A percentile compares a stretch with the other conserved stretches of the same genome.
These are phyloP conservation scores for Meyerozyma smithsonii DNA, from an alignment of 1,139 yeast genomes.

Conservation along the genomic window DNA sequence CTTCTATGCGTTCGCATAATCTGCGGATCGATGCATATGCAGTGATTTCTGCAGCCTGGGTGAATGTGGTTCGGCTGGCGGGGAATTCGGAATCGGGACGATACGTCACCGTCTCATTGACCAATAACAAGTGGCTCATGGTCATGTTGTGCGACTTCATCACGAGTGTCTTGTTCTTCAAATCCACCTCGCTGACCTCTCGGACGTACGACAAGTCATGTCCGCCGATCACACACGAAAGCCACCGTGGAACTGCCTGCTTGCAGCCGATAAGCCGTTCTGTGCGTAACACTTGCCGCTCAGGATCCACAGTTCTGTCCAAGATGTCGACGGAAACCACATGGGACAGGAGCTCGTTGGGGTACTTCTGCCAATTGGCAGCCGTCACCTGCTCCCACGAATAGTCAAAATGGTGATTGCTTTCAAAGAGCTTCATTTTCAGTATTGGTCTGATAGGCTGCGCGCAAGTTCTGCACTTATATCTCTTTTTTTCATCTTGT, in stretches of 20 bases:
- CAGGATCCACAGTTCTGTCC: slow-evolving; percentile 59
- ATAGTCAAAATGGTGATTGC: slow-evolving; percentile 65
- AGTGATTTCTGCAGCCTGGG: slow-evolving; percentile 82
- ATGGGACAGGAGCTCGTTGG: slow-evolving; percentile 86
- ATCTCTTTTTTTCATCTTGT: slow-evolving; percentile 1
- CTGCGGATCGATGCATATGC: slow-evolving; percentile 71
- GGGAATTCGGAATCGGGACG: slow-evolving; percentile 59
- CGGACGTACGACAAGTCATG: slow-evolving; percentile 74
- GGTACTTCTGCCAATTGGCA: slow-evolving; percentile 96
- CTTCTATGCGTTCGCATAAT: slow-evolving; percentile 80
- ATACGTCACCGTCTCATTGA: slow-evolving; percentile 81
- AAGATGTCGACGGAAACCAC: slow-evolving; percentile 94
- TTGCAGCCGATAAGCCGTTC: slow-evolving; percentile 88
- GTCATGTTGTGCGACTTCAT: slow-evolving; percentile 88
- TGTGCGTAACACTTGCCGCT: slow-evolving; percentile 58
- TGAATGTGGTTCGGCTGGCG: slow-evolving; percentile 51
- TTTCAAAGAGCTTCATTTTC: slow-evolving; percentile 81
- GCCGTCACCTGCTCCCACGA: slow-evolving; percentile 95
- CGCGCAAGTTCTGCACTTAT: too few species aligned
- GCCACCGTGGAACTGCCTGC: slow-evolving; percentile 85
- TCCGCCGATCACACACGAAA: slow-evolving; percentile 69
- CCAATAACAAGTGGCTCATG: slow-evolving; percentile 69
- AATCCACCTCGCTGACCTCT: slow-evolving; percentile 83
- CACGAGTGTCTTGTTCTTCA: slow-evolving; percentile 56
- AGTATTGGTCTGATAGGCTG: too few species aligned